Base-by-base conservation (phyloP, 108 stramenopile species). In the Nannochloropsis gaditana region DNA sequence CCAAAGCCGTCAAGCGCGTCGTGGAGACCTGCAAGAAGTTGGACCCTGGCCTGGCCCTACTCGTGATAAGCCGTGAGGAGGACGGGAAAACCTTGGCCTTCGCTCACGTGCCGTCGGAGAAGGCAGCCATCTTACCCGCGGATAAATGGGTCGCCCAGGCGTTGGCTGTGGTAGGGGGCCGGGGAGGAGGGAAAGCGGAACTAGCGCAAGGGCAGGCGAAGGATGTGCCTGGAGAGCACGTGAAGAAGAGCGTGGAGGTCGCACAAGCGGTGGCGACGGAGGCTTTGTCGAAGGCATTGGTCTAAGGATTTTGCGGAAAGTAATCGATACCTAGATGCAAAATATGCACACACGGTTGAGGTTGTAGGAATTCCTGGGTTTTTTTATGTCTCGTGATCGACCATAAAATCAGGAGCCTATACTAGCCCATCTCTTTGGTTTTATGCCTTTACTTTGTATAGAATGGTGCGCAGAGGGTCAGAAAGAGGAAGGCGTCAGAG, bases 191-290 rank as follows among this genome's bases (percentile, higher is more conserved):
- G 6, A 89, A 87, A 21, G 42, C 90, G 21, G 47, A 86, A 5
- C 42, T 80, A 9, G 90, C 90, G 15, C 90, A 90, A 45, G 90
- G 90, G 19, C 88, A 88, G 84, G 88, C 88, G 21, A 44, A 79
- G 5, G 87, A 87, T n/a, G 87, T 83, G 0, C 44, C 21, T 19
- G 45, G 19, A 73, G 59, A 73, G 19, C 59, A 47, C 15, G 84
- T 87, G 83, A 47, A 43, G 15, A 80, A 79, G 47, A 83, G 83
- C 17, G 84, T 87, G 0, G 83, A 44, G 19, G 84, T 80, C 6
- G 87, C 87, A 19, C 83, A 42, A 43, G 84, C 84, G 31, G 84
- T 87, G 79, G 83, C 45, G 9, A 5, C 83, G 45, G 43, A 83
- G 83, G 43, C 44, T 44, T 9, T 82, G 0, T 17, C 42, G 21